Evolutionary conservation across 805 yeast species (phyloP).

Genomic region (Candida coquimbonensis): DNA sequence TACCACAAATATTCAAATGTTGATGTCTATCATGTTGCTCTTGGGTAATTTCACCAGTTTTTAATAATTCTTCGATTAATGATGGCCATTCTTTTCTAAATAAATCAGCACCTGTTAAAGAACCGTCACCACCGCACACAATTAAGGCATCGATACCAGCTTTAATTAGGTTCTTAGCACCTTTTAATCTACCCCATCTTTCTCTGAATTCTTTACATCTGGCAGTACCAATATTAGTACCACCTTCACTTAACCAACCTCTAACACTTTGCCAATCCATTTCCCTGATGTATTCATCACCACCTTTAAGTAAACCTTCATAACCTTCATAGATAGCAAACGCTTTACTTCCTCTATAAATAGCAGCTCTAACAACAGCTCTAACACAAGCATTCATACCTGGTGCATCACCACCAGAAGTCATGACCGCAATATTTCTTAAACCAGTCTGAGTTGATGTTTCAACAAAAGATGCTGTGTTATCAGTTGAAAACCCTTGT

Average conservation of each 20-base stretch:
- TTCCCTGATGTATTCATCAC: conserved; percentile 48
- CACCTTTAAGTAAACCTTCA: conserved; percentile 87
- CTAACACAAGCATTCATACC: conserved; percentile 97
- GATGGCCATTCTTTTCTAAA: conserved; percentile 77
- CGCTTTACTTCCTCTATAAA: conserved; percentile 78
- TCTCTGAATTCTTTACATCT: conserved; percentile 63
- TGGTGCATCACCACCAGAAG: conserved; percentile 98
- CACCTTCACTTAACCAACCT: conserved; percentile 64
- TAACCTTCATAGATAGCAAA: conserved; percentile 92
- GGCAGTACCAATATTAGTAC: conserved; percentile 77
- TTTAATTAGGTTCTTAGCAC: conserved; percentile 56
- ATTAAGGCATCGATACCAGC: conserved; percentile 73
- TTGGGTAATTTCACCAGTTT: conserved; percentile 36
- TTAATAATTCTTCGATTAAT: conserved; percentile 49
- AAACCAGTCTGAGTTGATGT: not conserved
- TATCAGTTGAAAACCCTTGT: conserved; percentile 9
- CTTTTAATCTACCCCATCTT: conserved; percentile 56
- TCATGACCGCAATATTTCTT: conserved; percentile 83
- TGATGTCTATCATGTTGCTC: conserved; percentile 41
- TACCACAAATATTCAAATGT: conserved; percentile 63
- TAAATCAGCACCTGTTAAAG: conserved; percentile 74
- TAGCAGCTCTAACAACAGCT: conserved; percentile 90
- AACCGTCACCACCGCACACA: conserved; percentile 83
- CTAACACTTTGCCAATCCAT: conserved; percentile 71
- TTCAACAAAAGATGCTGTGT: conserved; percentile 12